Conservation (phyloP, 306 rosid species). For the Corylus avellana region DNA sequence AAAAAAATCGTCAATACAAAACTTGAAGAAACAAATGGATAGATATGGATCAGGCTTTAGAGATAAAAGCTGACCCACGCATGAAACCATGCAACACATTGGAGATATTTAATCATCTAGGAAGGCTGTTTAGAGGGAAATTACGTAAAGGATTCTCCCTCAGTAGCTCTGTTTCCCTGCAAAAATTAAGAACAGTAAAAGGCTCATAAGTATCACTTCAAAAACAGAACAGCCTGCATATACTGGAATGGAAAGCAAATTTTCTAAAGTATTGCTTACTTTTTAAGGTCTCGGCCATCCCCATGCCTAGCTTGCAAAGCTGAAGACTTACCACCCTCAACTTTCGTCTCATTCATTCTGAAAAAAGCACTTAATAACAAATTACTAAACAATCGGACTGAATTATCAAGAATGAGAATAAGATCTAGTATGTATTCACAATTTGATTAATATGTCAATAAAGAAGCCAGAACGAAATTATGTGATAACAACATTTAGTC, state of each 20-base stretch:
- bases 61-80: conserved; percentile 30
- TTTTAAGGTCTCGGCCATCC: conserved; percentile 54
- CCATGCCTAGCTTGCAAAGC: conserved; percentile 55
- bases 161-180: conserved; percentile 78
- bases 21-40: not conserved
- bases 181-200: conserved; percentile 8
- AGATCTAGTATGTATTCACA: not conserved
- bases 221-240: not conserved
- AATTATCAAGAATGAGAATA: not conserved
- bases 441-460: too few species aligned
- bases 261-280: conserved; percentile 37
- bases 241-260: not conserved
- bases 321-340: conserved; percentile 40
- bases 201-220: conserved; percentile 4
- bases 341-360: conserved; percentile 42
- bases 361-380: not conserved
- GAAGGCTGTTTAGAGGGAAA: conserved; percentile 72
- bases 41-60: conserved; percentile 31
- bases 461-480: too few species aligned
- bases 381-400: not conserved
- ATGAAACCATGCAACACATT: not conserved
- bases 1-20: not conserved
- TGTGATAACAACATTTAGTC: not conserved
- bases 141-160: conserved; percentile 85
- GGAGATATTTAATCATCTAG: conserved; percentile 48